These are phyloP conservation scores for Quercus phellos DNA, from an alignment of 331 rosid species.

Conservation along the genomic window DNA sequence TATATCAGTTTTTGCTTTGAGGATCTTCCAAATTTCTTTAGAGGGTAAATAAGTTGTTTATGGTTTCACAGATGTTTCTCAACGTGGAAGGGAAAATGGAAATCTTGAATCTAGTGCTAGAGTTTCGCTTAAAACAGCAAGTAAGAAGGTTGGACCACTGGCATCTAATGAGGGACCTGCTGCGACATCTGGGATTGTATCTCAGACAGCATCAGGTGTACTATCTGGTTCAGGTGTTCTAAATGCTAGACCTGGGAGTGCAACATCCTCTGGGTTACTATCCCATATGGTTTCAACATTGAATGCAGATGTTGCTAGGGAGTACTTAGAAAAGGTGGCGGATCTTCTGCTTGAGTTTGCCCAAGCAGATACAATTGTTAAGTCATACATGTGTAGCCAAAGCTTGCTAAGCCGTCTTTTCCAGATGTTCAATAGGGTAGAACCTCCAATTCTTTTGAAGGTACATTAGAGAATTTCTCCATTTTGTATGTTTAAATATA, in stretches of 20 bases:
- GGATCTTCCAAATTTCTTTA: conserved; percentile 18
- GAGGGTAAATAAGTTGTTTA: conserved; percentile 12
- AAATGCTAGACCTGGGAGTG: conserved; percentile 98
- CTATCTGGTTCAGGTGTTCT: conserved; percentile 98
- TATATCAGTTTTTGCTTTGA: conserved; percentile 4
- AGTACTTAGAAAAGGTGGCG: conserved; percentile 91
- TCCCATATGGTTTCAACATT: conserved; percentile 93
- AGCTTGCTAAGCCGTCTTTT: conserved; percentile 98
- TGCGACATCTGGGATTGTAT: conserved; percentile 81
- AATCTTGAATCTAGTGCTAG: conserved; percentile 69
- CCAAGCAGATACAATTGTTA: conserved; percentile 91
- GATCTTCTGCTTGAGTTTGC: conserved; percentile 99
- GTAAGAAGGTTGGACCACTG: conserved; percentile 65
- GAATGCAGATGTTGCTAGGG: conserved; percentile 94
- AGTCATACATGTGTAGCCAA: conserved; percentile 92
- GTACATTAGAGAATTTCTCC: conserved; percentile 30
- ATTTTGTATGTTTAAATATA: background rate
- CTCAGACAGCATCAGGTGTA: conserved; percentile 97
- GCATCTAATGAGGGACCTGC: conserved; percentile 74
- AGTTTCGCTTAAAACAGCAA: conserved; percentile 54
- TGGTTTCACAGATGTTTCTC: conserved; percentile 83
- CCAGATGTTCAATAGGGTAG: conserved; percentile 98
- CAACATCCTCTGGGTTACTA: conserved; percentile 95
- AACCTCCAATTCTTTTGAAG: conserved; percentile 93
- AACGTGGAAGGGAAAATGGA: conserved; percentile 90